A percentile compares a stretch with the other conserved stretches of the same genome.
Conservation (phyloP, 2,329 filamentous ascomycete species). For the Didymella glomerata region DNA sequence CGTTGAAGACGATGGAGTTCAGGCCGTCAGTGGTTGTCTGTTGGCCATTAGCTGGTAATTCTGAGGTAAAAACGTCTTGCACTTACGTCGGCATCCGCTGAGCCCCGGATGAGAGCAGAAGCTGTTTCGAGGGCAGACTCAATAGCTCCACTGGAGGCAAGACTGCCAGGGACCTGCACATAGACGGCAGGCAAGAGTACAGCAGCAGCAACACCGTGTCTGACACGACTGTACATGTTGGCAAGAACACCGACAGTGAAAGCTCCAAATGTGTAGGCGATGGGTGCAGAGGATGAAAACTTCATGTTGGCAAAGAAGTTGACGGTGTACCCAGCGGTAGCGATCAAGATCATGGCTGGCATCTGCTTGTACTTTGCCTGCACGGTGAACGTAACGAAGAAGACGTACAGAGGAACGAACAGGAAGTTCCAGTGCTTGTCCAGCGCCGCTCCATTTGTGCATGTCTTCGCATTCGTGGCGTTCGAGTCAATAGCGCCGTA, state of each 20-base stretch:
- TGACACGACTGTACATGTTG: constrained; percentile 76
- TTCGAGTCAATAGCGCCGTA: constrained; percentile 57
- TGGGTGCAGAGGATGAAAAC: constrained; percentile 73
- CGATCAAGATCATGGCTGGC: constrained; percentile 77
- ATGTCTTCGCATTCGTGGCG: constrained; percentile 54
- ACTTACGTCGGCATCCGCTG: constrained; percentile 30
- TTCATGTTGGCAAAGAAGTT: constrained; percentile 76
- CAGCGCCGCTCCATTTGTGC: constrained; percentile 52
- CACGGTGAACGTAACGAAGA: constrained; percentile 75
- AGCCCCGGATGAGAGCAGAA: constrained; percentile 37
- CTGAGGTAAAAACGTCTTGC: background rate
- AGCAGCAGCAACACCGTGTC: constrained; percentile 58
- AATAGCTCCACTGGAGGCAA: constrained; percentile 44
- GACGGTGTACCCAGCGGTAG: constrained; percentile 75
- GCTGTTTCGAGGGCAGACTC: constrained; percentile 41
- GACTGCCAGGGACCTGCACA: constrained; percentile 46
- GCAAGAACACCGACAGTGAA: constrained; percentile 78
- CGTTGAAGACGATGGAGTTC: constrained; percentile 51
- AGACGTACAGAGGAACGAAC: constrained; percentile 78
- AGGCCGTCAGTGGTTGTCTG: constrained; percentile 34
- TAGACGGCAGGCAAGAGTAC: constrained; percentile 46
- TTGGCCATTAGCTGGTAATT: constrained; percentile 3
- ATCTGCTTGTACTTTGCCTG: constrained; percentile 81
- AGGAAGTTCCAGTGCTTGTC: constrained; percentile 67
- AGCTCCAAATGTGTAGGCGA: constrained; percentile 79